Base-by-base conservation (phyloP, 805 yeast species). In the Kodamaea fukazawae region DNA sequence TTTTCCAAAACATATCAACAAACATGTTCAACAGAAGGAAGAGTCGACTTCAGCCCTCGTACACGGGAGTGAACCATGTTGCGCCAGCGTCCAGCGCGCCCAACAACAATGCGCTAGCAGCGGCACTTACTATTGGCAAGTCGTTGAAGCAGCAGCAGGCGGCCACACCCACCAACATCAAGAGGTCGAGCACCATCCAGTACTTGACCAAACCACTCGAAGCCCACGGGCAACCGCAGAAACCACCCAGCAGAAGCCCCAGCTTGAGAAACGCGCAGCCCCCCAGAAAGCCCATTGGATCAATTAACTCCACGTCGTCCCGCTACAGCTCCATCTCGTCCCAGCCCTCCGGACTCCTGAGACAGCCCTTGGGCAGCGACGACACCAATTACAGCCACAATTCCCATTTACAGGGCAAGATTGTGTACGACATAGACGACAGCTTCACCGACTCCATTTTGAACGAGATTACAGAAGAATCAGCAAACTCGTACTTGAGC, bases 101-200 rank as follows among this genome's bases (percentile, higher is more conserved):
- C 14, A 60, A 51, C 46, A 52, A 58, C 32, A 54, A 56, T 31
- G 75, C 75, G 13, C 51, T 63, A 55, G 75, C 75, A 3, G 75
- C 75, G 3, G 75, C 75, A 1, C 50, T 65, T 34, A 61, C 72
- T 22, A 69, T 69, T 44, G 75, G 75, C 12, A 54, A 67, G 41
- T 49, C 49, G 23, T 45, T 57, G 45, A 57, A 54, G 40, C 49
- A 45, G 33, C 40, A 51, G 11, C 34, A 38, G 33, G 35, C 42
- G 15, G 27, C 42, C 14, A 48, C 45, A 25, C 45, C 45, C 29
- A 29, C 31, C 36, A 29, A 23, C 25, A 37, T 41, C 13, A 25
- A 36, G 20, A 36, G 51, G 10, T 43, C 48, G 11, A 36, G 36
- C 14, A 41, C 50, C n/a, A 46, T 48, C 26, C 46, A 44, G 29